phyloP scores from a whole-genome alignment of 345 rosid species.

The Eucalyptus pauciflora region DNA sequence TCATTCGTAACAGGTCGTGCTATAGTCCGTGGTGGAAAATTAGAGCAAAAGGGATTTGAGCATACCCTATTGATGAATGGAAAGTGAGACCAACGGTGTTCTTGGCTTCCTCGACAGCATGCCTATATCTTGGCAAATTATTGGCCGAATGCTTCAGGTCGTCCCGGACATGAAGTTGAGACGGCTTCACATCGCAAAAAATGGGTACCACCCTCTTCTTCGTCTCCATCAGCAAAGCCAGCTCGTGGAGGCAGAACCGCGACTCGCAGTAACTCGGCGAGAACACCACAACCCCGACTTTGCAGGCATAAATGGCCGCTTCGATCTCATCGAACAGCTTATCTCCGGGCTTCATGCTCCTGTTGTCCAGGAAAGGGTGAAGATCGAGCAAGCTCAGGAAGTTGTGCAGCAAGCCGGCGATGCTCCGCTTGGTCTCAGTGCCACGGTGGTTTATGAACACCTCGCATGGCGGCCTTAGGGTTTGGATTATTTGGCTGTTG shows the following conservation, averaged over 20 bases:
- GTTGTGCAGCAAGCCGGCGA: slow-evolving; percentile 52
- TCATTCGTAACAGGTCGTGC: not conserved
- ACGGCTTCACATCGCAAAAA: slow-evolving; percentile 71
- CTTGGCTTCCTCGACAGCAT: slow-evolving; percentile 62
- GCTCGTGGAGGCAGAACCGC: slow-evolving; percentile 69
- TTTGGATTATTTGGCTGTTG: not conserved
- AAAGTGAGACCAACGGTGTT: slow-evolving; percentile 74
- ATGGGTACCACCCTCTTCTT: slow-evolving; percentile 66
- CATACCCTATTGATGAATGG: slow-evolving; percentile 54
- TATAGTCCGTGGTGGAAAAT: not conserved
- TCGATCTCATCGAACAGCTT: slow-evolving; percentile 41
- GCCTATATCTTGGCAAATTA: slow-evolving; percentile 24
- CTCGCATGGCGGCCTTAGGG: slow-evolving; percentile 20
- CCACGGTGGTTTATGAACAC: slow-evolving; percentile 84
- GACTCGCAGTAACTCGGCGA: slow-evolving; percentile 74
- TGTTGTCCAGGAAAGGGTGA: slow-evolving; percentile 59
- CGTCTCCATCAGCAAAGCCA: slow-evolving; percentile 54
- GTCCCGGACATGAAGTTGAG: slow-evolving; percentile 43
- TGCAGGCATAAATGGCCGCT: slow-evolving; percentile 31
- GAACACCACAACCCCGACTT: slow-evolving; percentile 63
- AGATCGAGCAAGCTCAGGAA: slow-evolving; percentile 28
- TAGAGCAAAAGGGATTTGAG: not conserved
- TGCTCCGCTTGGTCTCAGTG: slow-evolving; percentile 58
- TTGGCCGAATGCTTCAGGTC: slow-evolving; percentile 7
- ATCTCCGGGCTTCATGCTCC: slow-evolving; percentile 80